Base-by-base conservation (phyloP, 2,329 filamentous ascomycete species). In the Diaporthe sp. region DNA sequence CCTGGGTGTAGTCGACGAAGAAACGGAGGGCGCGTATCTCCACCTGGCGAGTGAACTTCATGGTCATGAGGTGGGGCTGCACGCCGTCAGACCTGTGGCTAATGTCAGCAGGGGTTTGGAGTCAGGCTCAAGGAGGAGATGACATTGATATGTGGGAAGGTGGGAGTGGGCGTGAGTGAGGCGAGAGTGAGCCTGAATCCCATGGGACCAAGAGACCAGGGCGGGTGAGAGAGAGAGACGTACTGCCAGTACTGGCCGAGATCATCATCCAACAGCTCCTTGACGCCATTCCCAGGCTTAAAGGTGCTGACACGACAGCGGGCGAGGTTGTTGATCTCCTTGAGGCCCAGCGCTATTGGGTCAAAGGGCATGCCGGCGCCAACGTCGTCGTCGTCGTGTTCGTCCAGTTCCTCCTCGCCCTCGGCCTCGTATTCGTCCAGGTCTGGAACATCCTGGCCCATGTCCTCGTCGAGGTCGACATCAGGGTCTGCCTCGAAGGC, bases 1-100 rank as follows among this genome's bases (percentile, higher is more conserved):
- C 97, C 72, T 95, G 91, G 77, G 93, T 92, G 84, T 98, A 98
- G 85, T 99, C 96, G 60, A 99, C 92, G 79, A 94, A 96, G 80
- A 97, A 91, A n/a, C 94, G 90, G 71, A 97, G 92, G 39, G 92
- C 91, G 7, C 93, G 92, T 77, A 97, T 95, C 76, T 92, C 92
- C 58, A 96, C 94, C 10, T 94, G 90, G 80, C 95, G 95, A 84
- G 95, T 92, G 84, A 97, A 97, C 84, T 97, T 95, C 55, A 97
- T 94, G 76, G 94, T 85, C 65, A 97, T 88, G 77, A 92, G 90
- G 81, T 97, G 94, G 6, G 94, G 94, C 82, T 97, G 94, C 1
- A 94, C 94, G 2, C 94, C 95, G 81, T 97, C 95, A 3, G 94
- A 96, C 83, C 92, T 93, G 73, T 17, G 63, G 44, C 76, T 55